A percentile compares a stretch with the other conserved stretches of the same genome.
phyloP scores from a whole-genome alignment of 306 rosid genomes.

The Cucurbita ficifolia region DNA sequence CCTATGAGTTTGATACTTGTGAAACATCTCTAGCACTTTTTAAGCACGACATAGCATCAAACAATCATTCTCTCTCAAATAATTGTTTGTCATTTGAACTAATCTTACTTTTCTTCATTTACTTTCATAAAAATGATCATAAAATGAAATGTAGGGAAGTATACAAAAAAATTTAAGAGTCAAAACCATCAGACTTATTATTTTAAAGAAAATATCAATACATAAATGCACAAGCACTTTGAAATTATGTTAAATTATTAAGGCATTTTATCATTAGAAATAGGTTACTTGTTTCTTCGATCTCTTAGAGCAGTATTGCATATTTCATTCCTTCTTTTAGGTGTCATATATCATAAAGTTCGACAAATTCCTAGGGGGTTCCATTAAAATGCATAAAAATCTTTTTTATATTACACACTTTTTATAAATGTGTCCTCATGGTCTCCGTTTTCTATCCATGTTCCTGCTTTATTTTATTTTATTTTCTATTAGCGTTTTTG shows the following conservation, averaged over 20 bases:
- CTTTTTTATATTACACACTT: not conserved
- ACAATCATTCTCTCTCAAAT: not conserved
- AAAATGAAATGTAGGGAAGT: not conserved
- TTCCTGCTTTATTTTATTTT: not conserved
- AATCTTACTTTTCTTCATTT: too few relatives aligned
- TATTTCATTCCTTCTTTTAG: not conserved
- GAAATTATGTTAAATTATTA: not conserved
- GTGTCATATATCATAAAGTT: not conserved
- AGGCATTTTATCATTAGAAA: not conserved
- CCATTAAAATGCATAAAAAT: not conserved
- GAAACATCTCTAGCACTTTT: not conserved
- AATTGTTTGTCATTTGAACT: not conserved
- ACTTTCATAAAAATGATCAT: too few relatives aligned
- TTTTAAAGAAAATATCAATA: not conserved
- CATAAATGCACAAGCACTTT: not conserved
- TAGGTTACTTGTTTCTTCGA: not conserved
- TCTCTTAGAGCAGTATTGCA: not conserved
- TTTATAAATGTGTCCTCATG: not conserved
- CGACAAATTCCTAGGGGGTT: not conserved
- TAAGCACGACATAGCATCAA: not conserved
- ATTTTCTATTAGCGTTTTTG: too few relatives aligned
- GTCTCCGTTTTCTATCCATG: not conserved
- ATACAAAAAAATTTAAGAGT: not conserved
- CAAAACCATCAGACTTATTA: not conserved
- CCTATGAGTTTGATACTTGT: not conserved